These are phyloP conservation scores for Tuber brumale DNA, from an alignment of 495 filamentous ascomycete species.

Conservation along the genomic window DNA sequence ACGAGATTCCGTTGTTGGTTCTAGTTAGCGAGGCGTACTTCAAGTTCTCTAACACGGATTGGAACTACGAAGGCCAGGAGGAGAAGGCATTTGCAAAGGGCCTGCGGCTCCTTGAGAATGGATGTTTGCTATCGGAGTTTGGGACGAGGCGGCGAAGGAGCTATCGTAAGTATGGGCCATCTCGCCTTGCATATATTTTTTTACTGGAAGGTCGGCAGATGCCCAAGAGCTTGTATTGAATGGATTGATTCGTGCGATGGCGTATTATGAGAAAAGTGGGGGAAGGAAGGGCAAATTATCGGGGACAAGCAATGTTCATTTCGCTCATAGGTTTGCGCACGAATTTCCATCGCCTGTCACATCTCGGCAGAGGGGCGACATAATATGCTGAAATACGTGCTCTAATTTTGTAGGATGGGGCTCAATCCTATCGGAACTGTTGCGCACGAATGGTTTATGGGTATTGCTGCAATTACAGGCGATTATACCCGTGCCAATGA, in stretches of 20 bases:
- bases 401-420: constrained; percentile 53
- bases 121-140: constrained; percentile 89
- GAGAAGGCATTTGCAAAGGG: constrained; percentile 75
- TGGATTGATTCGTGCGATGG: constrained; percentile 66
- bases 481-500: constrained; percentile 81
- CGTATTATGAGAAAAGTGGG: constrained; percentile 55
- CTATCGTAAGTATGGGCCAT: constrained; percentile 54
- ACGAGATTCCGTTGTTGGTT: constrained; percentile 90
- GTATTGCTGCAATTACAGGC: constrained; percentile 80
- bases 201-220: constrained; percentile 23
- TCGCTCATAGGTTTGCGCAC: constrained; percentile 50
- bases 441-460: constrained; percentile 99
- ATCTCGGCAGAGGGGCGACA: neutral
- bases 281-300: constrained; percentile 61
- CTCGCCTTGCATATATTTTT: neutral
- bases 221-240: constrained; percentile 89
- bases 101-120: constrained; percentile 63
- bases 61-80: constrained; percentile 76
- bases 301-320: constrained; percentile 94
- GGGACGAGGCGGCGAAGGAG: constrained; percentile 81
- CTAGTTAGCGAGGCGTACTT: constrained; percentile 94
- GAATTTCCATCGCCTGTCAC: neutral
- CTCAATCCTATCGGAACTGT: constrained; percentile 83
- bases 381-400: constrained; percentile 45
- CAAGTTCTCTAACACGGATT: constrained; percentile 85